Evolutionary conservation across 352 stramenopile species (phyloP), one percentile per base, ranked within the genome.

Genomic region (Phytophthora kernoviae): DNA sequence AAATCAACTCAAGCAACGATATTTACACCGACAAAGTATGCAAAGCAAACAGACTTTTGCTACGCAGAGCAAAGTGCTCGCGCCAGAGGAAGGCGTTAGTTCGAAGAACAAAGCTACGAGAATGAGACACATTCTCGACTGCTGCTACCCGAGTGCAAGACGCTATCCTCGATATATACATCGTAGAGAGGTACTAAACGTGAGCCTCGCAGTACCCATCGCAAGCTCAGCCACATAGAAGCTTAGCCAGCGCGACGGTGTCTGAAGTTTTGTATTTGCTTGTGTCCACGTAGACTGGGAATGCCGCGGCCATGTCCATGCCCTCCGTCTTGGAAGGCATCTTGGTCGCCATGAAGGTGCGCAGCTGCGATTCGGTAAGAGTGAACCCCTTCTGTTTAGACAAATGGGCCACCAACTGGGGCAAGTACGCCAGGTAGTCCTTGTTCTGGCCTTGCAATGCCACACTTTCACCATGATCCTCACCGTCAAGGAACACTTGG

Each of bases 301-400:
- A 89, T 17, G 74, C 57, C 21, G 62, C 70, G 3, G 56, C 66
- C 45, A 47, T 75, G 58, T 89, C 55, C 79, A 89, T 89, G 34
- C 65, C 77, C 41, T 87, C 75, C 5, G 50, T 69, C 65, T 89
- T 89, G 42, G 79, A 87, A 33, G 68, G 75, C 41, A 89, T 58
- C 39, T 71, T 58, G 6, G 63, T 69, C 42, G 71, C 71, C 75
- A 89, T 87, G 73, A 75, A 89, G 15, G 54, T 55, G 47, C 75
- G 79, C 46, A 89, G 61, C 58, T 75, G 53, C 6, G 34, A 15
- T 49, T 73, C 73, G 5, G 50, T 75, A 30, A 87, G 46, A n/a
- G 27, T 42, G 34, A 74, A 81, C 1, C 52, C 34, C 0, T 53
- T 21, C 10, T 43, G 40, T 27, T 55, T 75, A 12, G 71, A 77